Evolutionary conservation across 352 stramenopile genomes (phyloP).

Genomic region (Pythium pyrilobum): DNA sequence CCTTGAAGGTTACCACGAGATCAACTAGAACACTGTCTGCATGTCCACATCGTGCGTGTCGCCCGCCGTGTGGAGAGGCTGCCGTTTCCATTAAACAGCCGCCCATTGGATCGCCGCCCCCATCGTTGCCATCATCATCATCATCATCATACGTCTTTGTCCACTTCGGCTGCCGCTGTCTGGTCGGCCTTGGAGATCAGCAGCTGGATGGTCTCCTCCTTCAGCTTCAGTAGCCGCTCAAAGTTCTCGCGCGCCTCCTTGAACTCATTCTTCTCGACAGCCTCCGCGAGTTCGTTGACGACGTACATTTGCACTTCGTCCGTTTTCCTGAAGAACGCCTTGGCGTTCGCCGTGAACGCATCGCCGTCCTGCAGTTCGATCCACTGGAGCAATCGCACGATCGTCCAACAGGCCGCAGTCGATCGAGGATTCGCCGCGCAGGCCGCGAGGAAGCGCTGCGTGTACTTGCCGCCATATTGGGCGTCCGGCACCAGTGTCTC

Average conservation of each 20-base stretch:
- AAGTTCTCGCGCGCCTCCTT: slow-evolving; percentile 37
- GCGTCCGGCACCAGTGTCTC: slow-evolving; percentile 31
- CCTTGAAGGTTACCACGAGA: slow-evolving; percentile 30
- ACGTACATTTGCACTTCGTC: slow-evolving; percentile 49
- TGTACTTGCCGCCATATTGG: slow-evolving; percentile 33
- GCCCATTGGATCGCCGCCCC: too few species aligned
- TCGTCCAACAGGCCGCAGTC: slow-evolving; percentile 30
- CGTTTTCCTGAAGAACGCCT: slow-evolving; percentile 37
- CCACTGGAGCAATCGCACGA: slow-evolving; percentile 43
- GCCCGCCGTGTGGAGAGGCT: not conserved
- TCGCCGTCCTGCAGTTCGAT: slow-evolving; percentile 54
- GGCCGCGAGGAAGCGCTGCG: slow-evolving; percentile 29
- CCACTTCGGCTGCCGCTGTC: slow-evolving; percentile 23
- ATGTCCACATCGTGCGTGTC: not conserved
- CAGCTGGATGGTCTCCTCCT: slow-evolving; percentile 58
- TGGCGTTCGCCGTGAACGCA: slow-evolving; percentile 36
- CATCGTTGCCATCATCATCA: not conserved
- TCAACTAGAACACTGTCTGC: slow-evolving; percentile 15
- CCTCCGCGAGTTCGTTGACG: slow-evolving; percentile 21
- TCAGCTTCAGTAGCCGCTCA: slow-evolving; percentile 40
- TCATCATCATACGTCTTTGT: slow-evolving; percentile 4
- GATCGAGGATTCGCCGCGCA: slow-evolving; percentile 23
- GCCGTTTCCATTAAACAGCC: too few species aligned
- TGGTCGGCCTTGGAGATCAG: slow-evolving; percentile 47
- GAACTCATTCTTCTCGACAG: slow-evolving; percentile 25